Base-by-base conservation (phyloP, 805 yeast genomes). In the Sugiyamaella mastotermitis region DNA sequence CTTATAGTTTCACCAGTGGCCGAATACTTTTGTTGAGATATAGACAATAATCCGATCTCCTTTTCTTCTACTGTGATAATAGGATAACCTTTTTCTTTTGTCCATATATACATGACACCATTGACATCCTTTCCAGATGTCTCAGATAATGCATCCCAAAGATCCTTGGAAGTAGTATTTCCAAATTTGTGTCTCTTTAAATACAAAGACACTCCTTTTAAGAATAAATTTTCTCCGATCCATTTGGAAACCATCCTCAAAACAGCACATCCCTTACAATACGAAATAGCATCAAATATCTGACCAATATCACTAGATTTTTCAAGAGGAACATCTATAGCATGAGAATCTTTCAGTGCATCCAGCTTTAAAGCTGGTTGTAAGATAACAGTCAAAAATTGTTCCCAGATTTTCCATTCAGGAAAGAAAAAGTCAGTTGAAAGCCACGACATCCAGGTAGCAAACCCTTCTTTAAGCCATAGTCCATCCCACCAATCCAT, bases 401-500 rank as follows among this genome's bases (percentile, higher is more conserved):
- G 74, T 61, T 84, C 72, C 63, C 82, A 81, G 14, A 80, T 78
- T 51, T 82, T 78, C 94, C 94, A 84, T 45, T 80, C 84, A 9
- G 94, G 94, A 57, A 72, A 76, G 50, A 83, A 69, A 47, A 70
- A 60, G 53, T 81, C 79, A 37, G 80, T 80, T 13, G 87, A 79
- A 37, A 71, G 63, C 70, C 73, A 80, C 3, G 86, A 83, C 55
- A 81, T 82, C 79, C 84, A 84, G 19, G 95, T 84, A 13, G 94
- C 95, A 62, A 84, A 84, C 10, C 94, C 92, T 62, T 84, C 94
- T 55, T 84, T 84, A 45, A 84, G 72, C 94, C 94, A 84, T 49
- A 84, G 68, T 52, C 83, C 92, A 51, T 84, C 85, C 95, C 95
- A 84, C 92, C 94, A 85, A 52, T 81, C 78, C 94, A 84, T 85